Evolutionary conservation across 129 eudicot species (phyloP), one percentile per base, ranked within the genome.

Genomic region (Kitagawia praeruptora): DNA sequence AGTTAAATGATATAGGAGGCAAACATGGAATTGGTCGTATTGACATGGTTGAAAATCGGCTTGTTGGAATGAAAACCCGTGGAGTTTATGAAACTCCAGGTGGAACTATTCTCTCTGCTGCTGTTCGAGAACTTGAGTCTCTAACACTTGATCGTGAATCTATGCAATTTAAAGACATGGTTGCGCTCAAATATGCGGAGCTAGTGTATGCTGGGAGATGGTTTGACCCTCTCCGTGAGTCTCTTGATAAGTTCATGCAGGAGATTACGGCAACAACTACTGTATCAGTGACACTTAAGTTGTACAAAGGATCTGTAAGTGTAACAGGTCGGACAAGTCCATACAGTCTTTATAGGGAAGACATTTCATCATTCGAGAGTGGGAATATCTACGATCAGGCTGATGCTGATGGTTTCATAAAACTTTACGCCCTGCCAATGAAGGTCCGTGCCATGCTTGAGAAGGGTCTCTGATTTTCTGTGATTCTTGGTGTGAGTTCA

Each of bases 391-490:
- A 31, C 34, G 34, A 31, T 31, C 34, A 31, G 34, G 34, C 34
- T 31, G 34, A 31, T 31, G 34, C 34, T 31, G 34, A 0, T 31
- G 34, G 34, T 31, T 31, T 31, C 34, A 31, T 31, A 31, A 31
- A 31, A 31, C 34, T 31, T 31, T 31, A 31, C 34, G 34, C 0
- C 34, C 34, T 31, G 34, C 34, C 34, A 31, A 31, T 31, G 34
- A 31, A 86, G 97, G 96, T 95, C 38, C 79, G 97, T 18, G 98
- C 98, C 51, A 95, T 95, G 98, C 96, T 95, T 74, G 98, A 95
- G 85, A 92, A 90, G 72, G 93, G 93, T 31, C 77, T 77, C 6
- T 78, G 61, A 78, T 63, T 12, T 11, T 44, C n/a, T 48, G 46
- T 31, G 4, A 28, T 76, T 12, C 8, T 18, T 34, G 12, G 37